phyloP scores from a whole-genome alignment of 352 stramenopile genomes.

The Pythium dissotocum region DNA sequence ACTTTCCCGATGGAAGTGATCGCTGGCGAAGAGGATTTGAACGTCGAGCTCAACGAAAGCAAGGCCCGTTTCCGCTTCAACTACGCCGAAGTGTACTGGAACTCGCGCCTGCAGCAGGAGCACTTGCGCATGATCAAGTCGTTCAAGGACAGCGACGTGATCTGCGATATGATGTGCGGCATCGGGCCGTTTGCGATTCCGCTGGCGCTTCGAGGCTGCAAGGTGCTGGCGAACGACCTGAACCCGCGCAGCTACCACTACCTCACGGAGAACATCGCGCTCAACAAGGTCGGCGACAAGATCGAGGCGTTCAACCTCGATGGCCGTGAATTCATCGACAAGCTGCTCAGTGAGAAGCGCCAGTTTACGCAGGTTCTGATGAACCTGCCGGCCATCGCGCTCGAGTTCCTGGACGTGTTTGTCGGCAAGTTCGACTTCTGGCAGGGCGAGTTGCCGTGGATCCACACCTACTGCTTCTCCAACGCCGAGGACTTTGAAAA shows the following conservation, averaged over 20 bases:
- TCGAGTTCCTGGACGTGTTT: conserved; percentile 93
- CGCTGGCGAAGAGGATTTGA: conserved; percentile 79
- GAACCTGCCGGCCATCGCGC: conserved; percentile 94
- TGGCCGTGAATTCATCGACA: conserved; percentile 90
- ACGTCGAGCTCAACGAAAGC: conserved; percentile 93
- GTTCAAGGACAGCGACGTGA: conserved; percentile 65
- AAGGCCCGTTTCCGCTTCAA: conserved; percentile 94
- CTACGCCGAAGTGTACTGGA: conserved; percentile 97
- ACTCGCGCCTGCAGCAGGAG: conserved; percentile 94
- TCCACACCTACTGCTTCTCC: conserved; percentile 97
- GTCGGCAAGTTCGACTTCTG: conserved; percentile 63
- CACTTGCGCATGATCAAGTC: conserved; percentile 90
- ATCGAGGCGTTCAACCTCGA: conserved; percentile 92
- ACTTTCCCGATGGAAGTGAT: conserved; percentile 98
- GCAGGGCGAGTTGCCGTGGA: conserved; percentile 71
- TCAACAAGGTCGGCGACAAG: conserved; percentile 89
- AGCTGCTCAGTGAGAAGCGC: conserved; percentile 65
- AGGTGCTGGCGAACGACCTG: conserved; percentile 93
- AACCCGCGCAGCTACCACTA: conserved; percentile 92
- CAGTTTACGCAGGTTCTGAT: conserved; percentile 93
- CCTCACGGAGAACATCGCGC: conserved; percentile 87
- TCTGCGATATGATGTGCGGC: conserved; percentile 96
- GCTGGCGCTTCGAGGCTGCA: conserved; percentile 81
- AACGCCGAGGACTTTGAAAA: conserved; percentile 72
- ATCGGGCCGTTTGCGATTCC: conserved; percentile 96